phyloP scores from a whole-genome alignment of 2,329 filamentous ascomycete species.

The Incumbomyces lentus region DNA sequence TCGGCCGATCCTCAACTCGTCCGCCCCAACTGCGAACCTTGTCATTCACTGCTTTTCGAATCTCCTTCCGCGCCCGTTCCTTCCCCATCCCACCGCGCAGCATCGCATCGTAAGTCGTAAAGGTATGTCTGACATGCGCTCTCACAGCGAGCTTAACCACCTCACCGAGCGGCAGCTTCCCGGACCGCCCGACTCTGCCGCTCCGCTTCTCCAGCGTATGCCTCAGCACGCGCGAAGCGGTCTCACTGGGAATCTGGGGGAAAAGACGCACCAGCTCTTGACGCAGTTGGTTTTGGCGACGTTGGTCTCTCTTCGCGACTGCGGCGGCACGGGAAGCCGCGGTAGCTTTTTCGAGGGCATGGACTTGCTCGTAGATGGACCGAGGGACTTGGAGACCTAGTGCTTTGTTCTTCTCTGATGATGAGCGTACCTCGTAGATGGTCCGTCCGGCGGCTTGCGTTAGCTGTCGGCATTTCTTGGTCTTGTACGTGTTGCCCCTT shows the following conservation, averaged over 20 bases:
- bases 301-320: slow-evolving; percentile 28
- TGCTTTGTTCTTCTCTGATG: slow-evolving; percentile 22
- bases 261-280: slow-evolving; percentile 25
- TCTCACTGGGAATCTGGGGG: slow-evolving; percentile 28
- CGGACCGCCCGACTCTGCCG: slow-evolving; percentile 31
- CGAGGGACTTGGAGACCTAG: slow-evolving; percentile 36
- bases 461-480: slow-evolving; percentile 30
- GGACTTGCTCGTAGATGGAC: slow-evolving; percentile 30
- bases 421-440: slow-evolving; percentile 31
- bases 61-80: too few relatives aligned
- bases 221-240: slow-evolving; percentile 25
- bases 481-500: slow-evolving; percentile 34
- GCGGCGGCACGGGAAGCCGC: slow-evolving; percentile 30
- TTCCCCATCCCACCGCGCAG: too few relatives aligned
- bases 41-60: slow-evolving; percentile 23
- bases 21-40: slow-evolving; percentile 3
- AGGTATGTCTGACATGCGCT: slow-evolving; percentile 34
- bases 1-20: background rate
- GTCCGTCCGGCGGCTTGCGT: slow-evolving; percentile 25
- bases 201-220: slow-evolving; percentile 34
- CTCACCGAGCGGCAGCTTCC: slow-evolving; percentile 24
- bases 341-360: slow-evolving; percentile 30
- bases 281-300: slow-evolving; percentile 21
- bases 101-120: slow-evolving; percentile 31
- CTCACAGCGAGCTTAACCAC: slow-evolving; percentile 32